These are phyloP conservation scores for Citrus sinensis DNA, from an alignment of 345 rosid genomes.

Conservation along the genomic window DVS_A1.0 CM039162.1:442501-443000, in stretches of 20 bases:
- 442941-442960: too few relatives aligned
- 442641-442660: background rate
- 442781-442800: background rate
- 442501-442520: background rate
- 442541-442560: constrained; percentile 32
- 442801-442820: too few relatives aligned
- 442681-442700: background rate
- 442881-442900: too few relatives aligned
- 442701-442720: background rate
- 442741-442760: background rate
- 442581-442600: constrained; percentile 2
- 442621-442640: constrained; percentile 21
- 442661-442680: background rate
- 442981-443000: too few relatives aligned
- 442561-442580: constrained; percentile 24
- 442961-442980: too few relatives aligned
- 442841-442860: too few relatives aligned
- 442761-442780: background rate
- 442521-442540: background rate
- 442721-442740: background rate
- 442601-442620: background rate
- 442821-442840: too few relatives aligned
- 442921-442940: too few relatives aligned
- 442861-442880: too few relatives aligned
- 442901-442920: too few relatives aligned